A percentile compares a stretch with the other conserved stretches of the same genome.
These are phyloP conservation scores for Phaseolus lunatus DNA, from an alignment of 306 rosid species.

Conservation along the genomic window DNA sequence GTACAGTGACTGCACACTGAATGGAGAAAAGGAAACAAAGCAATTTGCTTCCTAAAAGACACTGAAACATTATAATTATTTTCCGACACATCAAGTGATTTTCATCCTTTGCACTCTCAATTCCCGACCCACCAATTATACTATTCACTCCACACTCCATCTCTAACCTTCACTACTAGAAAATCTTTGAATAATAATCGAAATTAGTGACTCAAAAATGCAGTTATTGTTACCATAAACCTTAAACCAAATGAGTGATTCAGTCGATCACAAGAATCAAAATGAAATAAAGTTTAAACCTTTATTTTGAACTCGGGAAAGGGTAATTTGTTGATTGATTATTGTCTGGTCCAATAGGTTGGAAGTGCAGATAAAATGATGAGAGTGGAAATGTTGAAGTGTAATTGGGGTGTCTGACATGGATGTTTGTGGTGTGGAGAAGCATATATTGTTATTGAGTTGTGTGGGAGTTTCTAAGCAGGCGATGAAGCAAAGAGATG, in stretches of 20 bases:
- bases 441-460: neutral
- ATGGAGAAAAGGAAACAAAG: constrained; percentile 52
- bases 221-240: no score
- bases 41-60: constrained; percentile 51
- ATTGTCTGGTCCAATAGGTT: no score
- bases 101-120: constrained; percentile 39
- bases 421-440: neutral
- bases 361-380: neutral
- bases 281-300: no score
- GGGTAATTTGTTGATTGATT: no score
- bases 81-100: constrained; percentile 50
- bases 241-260: no score
- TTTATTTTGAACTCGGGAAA: no score
- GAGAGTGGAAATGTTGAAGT: neutral
- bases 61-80: constrained; percentile 48
- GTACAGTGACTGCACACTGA: constrained; percentile 59
- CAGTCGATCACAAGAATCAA: no score
- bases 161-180: no score
- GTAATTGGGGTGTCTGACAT: neutral
- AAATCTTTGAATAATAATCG: no score
- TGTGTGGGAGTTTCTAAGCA: neutral
- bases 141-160: constrained; percentile 3
- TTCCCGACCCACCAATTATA: constrained; percentile 46
- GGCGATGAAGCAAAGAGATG: neutral
- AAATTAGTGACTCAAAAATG: no score